phyloP scores from a whole-genome alignment of 768 basidiomycete species.

The Boletus bicolor region DNA sequence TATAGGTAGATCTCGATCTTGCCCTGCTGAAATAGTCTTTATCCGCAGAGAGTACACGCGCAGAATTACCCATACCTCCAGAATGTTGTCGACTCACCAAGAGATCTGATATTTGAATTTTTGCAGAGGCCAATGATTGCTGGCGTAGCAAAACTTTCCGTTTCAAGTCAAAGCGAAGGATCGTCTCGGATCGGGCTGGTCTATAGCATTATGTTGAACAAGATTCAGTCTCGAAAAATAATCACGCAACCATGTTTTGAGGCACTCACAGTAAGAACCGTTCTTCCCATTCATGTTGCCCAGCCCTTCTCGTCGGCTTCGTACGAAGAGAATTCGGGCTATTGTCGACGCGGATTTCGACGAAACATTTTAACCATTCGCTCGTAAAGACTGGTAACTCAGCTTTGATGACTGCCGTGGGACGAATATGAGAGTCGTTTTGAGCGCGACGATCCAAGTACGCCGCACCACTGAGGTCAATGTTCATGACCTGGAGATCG shows the following conservation, averaged over 20 bases:
- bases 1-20: slow-evolving; percentile 13
- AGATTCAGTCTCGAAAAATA: neutral
- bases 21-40: slow-evolving; percentile 1
- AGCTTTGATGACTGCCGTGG: slow-evolving; percentile 21
- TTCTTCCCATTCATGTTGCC: slow-evolving; percentile 4
- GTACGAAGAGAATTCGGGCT: slow-evolving; percentile 13
- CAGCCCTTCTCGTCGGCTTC: neutral
- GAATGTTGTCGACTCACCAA: slow-evolving; percentile 4
- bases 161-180: slow-evolving; percentile 27
- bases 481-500: slow-evolving; percentile 24
- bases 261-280: slow-evolving; percentile 21
- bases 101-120: slow-evolving; percentile 18
- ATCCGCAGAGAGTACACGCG: neutral
- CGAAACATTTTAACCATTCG: slow-evolving; percentile 25
- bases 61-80: slow-evolving; percentile 2
- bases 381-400: slow-evolving; percentile 20
- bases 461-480: slow-evolving; percentile 19
- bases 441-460: neutral
- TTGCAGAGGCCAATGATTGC: slow-evolving; percentile 15
- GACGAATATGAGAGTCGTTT: neutral
- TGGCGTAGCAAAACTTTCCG: slow-evolving; percentile 16
- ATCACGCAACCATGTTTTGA: neutral
- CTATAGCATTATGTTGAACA: neutral
- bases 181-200: slow-evolving; percentile 12
- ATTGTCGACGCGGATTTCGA: slow-evolving; percentile 20